These are phyloP conservation scores for Backusella tarrabulga DNA, from an alignment of 192 early-diverging fungal species.

Conservation along the genomic window DNA sequence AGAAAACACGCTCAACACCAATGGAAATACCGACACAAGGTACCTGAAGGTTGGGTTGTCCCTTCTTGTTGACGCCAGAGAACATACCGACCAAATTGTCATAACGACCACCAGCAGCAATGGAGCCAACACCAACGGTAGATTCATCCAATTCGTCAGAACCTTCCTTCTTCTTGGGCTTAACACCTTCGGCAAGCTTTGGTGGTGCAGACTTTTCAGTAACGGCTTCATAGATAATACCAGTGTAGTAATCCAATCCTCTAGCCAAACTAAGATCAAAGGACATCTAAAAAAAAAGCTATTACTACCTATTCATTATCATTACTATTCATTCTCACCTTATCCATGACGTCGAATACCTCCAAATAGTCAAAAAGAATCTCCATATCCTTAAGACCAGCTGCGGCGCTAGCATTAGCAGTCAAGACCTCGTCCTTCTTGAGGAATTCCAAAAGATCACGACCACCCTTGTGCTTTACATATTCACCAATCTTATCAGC, in stretches of 20 bases:
- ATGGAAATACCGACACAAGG: constrained; percentile 96
- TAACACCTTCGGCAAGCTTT: constrained; percentile 41
- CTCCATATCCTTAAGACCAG: constrained; percentile 85
- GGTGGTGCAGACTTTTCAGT: constrained; percentile 53
- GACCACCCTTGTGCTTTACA: constrained; percentile 76
- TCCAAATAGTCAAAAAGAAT: constrained; percentile 82
- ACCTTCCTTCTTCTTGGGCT: constrained; percentile 45
- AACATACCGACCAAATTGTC: constrained; percentile 98
- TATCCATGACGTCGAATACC: constrained; percentile 65
- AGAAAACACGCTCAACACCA: constrained; percentile 95
- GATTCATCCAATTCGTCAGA: constrained; percentile 70
- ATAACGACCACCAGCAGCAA: constrained; percentile 97
- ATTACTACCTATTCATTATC: neutral
- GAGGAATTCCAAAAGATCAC: constrained; percentile 77
- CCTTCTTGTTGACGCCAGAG: constrained; percentile 60
- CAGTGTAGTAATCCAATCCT: constrained; percentile 98
- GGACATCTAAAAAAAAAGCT: constrained; percentile 49
- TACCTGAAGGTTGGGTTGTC: constrained; percentile 63
- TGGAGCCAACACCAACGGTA: constrained; percentile 87
- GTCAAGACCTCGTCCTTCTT: constrained; percentile 62
- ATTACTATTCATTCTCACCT: constrained; percentile 33
- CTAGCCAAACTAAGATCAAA: constrained; percentile 97
- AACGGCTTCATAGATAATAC: constrained; percentile 98
- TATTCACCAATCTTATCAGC: constrained; percentile 95
- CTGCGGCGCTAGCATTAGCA: constrained; percentile 64